Evolutionary conservation across 495 filamentous ascomycete species (phyloP).

Genomic region (Massariosphaeria phaeospora): DNA sequence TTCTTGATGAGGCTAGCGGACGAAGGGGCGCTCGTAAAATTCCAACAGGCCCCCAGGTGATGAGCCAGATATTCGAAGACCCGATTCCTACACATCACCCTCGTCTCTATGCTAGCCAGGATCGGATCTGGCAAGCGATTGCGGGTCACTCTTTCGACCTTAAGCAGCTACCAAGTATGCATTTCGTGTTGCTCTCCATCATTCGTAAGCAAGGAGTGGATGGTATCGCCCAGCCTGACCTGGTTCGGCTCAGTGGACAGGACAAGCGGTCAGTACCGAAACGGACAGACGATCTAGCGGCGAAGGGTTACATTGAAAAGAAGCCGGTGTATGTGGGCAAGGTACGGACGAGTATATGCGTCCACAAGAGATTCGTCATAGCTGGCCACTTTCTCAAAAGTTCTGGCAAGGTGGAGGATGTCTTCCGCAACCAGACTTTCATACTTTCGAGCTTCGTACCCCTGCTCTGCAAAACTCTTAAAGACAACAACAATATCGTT

Average conservation of each 20-base stretch:
- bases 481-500: conserved; percentile 19
- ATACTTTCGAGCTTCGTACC: conserved; percentile 21
- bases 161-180: conserved; percentile 57
- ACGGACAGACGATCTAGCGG: conserved; percentile 67
- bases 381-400: conserved; percentile 46
- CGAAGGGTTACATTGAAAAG: conserved; percentile 84
- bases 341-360: conserved; percentile 62
- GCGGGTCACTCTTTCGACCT: conserved; percentile 75
- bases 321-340: conserved; percentile 58
- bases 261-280: conserved; percentile 84
- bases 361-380: conserved; percentile 56
- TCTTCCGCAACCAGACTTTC: conserved; percentile 14
- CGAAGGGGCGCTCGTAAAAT: conserved; percentile 5
- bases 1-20: too few relatives aligned
- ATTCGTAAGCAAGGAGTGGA: conserved; percentile 66
- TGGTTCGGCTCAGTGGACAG: conserved; percentile 71
- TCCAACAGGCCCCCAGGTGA: neutral
- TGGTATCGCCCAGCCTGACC: conserved; percentile 74
- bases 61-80: conserved; percentile 10
- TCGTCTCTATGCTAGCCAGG: conserved; percentile 55
- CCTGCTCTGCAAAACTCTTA: conserved; percentile 21
- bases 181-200: conserved; percentile 72
- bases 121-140: conserved; percentile 70
- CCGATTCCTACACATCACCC: conserved; percentile 23
- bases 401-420: conserved; percentile 16